phyloP scores from a whole-genome alignment of 176 grass and related monocot species.

The Alopecurus myosuroides region DNA sequence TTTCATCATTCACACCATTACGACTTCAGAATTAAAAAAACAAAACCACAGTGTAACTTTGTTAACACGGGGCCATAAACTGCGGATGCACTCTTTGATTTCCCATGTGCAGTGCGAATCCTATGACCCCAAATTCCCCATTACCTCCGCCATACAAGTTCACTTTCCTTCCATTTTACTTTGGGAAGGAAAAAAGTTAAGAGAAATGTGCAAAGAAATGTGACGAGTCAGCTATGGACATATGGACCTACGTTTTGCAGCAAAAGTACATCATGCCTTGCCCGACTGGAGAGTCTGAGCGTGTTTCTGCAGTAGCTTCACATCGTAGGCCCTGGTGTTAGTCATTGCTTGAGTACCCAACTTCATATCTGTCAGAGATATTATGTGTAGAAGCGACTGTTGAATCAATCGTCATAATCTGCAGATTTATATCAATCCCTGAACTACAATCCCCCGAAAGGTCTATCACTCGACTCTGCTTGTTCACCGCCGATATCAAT shows the following conservation, averaged over 20 bases:
- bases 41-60: constrained; percentile 2
- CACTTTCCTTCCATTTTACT: constrained; percentile 22
- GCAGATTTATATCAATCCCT: constrained; percentile 3
- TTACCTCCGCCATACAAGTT: constrained; percentile 8
- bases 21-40: constrained; percentile 7
- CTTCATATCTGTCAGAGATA: constrained; percentile 36
- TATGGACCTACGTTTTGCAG: constrained; percentile 33
- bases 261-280: constrained; percentile 2
- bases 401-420: constrained; percentile 39
- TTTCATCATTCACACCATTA: constrained; percentile 20
- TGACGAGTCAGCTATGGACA: constrained; percentile 45
- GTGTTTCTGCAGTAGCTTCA: constrained; percentile 5
- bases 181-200: constrained; percentile 1
- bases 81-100: constrained; percentile 2
- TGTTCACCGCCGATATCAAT: constrained; percentile 32
- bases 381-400: constrained; percentile 6
- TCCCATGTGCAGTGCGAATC: constrained; percentile 12
- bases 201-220: constrained; percentile 29
- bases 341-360: constrained; percentile 13
- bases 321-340: constrained; percentile 32
- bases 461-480: constrained; percentile 25
- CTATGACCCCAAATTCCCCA: background rate
- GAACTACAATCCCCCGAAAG: constrained; percentile 30
- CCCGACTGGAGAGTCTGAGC: background rate
- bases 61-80: constrained; percentile 15